phyloP scores from a whole-genome alignment of 345 rosid genomes.

The Pistacia integerrima region DNA sequence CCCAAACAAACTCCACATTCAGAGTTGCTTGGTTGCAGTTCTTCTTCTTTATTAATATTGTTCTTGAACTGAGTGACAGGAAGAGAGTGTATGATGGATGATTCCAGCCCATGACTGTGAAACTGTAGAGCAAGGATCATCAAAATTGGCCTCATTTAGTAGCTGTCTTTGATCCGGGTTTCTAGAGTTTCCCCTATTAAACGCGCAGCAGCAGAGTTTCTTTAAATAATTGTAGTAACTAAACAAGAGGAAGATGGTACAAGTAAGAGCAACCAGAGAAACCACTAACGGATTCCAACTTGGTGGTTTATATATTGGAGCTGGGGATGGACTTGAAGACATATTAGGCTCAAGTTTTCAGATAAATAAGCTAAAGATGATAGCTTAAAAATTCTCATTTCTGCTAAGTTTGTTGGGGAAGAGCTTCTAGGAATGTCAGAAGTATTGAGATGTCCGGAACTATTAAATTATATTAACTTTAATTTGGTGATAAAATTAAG shows the following conservation, averaged over 20 bases:
- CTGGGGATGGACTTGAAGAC: slow-evolving; percentile 5
- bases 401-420: neutral
- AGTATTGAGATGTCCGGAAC: neutral
- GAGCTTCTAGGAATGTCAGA: slow-evolving; percentile 9
- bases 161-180: slow-evolving; percentile 20
- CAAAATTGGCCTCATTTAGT: slow-evolving; percentile 15
- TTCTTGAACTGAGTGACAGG: slow-evolving; percentile 34
- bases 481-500: slow-evolving; percentile 13
- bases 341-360: neutral
- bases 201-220: slow-evolving; percentile 2
- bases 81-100: slow-evolving; percentile 26
- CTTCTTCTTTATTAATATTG: slow-evolving; percentile 11
- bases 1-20: slow-evolving; percentile 50
- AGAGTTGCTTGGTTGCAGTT: neutral
- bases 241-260: slow-evolving; percentile 21
- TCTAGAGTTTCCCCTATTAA: neutral
- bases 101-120: slow-evolving; percentile 35
- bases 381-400: neutral
- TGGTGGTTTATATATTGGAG: neutral
- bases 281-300: slow-evolving; percentile 18
- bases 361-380: neutral
- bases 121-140: slow-evolving; percentile 17
- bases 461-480: slow-evolving; percentile 1
- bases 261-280: slow-evolving; percentile 7
- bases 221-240: slow-evolving; percentile 24